These are phyloP conservation scores for Cyberlindnera euphorbiae DNA, from an alignment of 805 yeast species.

Conservation along the genomic window DNA sequence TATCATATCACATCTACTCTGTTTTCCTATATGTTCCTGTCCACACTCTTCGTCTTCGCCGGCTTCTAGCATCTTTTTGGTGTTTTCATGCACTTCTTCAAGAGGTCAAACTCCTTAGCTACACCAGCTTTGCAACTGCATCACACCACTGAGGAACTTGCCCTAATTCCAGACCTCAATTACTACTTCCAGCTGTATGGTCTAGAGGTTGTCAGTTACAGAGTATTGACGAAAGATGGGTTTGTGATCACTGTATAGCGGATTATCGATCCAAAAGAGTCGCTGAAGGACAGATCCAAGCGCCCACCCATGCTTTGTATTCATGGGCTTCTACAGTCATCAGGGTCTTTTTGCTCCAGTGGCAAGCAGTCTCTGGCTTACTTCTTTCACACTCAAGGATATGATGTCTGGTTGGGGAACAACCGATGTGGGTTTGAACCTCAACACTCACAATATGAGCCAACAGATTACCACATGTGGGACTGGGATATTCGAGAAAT, in stretches of 20 bases:
- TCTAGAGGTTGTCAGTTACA: conserved; percentile 52
- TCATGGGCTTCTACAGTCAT: conserved; percentile 85
- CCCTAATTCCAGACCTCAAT: conserved; percentile 48
- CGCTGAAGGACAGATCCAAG: conserved; percentile 21
- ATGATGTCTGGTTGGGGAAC: conserved; percentile 89
- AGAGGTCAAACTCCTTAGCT: too few species aligned
- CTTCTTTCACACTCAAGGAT: conserved; percentile 49
- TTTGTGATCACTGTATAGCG: conserved; percentile 64
- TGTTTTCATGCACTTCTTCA: conserved; percentile 3
- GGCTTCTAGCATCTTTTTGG: conserved; percentile 3
- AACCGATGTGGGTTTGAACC: conserved; percentile 85
- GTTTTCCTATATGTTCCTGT: conserved; percentile 14
- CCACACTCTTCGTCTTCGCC: conserved; percentile 14
- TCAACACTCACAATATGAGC: conserved; percentile 46
- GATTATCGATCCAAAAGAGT: conserved; percentile 43
- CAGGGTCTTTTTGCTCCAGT: conserved; percentile 80
- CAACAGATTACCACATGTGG: conserved; percentile 63
- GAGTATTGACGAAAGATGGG: conserved; percentile 74
- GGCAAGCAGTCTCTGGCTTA: conserved; percentile 77
- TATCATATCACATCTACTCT: conserved; percentile 13
- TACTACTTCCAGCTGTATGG: conserved; percentile 66
- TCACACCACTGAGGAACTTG: conserved; percentile 27
- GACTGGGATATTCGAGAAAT: conserved; percentile 88
- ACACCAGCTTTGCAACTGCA: too few species aligned
- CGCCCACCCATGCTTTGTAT: conserved; percentile 66